Evolutionary conservation across 164 flowering plant species (phyloP), one percentile per base, ranked within the genome.

Genomic region (Kingdonia uniflora): DNA sequence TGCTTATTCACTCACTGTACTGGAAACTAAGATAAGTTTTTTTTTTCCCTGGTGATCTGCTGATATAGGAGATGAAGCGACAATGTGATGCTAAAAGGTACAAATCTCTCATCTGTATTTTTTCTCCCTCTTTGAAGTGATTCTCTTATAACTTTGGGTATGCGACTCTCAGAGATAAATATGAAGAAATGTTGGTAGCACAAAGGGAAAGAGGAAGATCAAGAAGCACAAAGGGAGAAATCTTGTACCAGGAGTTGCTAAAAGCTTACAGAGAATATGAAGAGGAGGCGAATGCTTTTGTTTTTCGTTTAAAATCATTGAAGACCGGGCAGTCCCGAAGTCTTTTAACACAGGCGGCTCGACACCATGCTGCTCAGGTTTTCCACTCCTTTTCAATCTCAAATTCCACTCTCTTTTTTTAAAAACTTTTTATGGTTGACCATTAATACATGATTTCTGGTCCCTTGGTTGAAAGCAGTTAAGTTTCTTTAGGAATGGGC

Each of bases 361-460:
- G 97, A 33, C 97, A 91, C 63, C 92, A 91, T 77, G 96, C 92
- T 65, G 92, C 97, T 51, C 96, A 87, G 92, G 97, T 91, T 68
- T 59, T 25, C n/a, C 11, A 35, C 25, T 51, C 42, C 12, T 49
- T 42, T n/a, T 19, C 58, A 35, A 2, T 56, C 63, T 67, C 20
- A 45, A 40, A 39, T 42, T 13, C n/a, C 14, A 45, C 1, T 13
- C 6, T 20, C 14, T 39, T 35, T 7, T 42, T 42, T n/a, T n/a
- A 14, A 1, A 8, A 15, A 42, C 14, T 42, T 19, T 14, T 42
- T 6, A 19, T 12, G 7, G 46, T n/a, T 42, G 1, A 14, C 6
- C 19, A 12, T 42, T 42, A 42, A n/a, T 1, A 15, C 4, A 38
- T 19, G 19, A 39, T 47, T 23, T 43, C 56, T 61, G 51, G 14